A percentile compares a stretch with the other conserved stretches of the same genome.
Evolutionary conservation across 2,329 filamentous ascomycete species (phyloP).

Genomic region (Aspergillus sojae): DNA sequence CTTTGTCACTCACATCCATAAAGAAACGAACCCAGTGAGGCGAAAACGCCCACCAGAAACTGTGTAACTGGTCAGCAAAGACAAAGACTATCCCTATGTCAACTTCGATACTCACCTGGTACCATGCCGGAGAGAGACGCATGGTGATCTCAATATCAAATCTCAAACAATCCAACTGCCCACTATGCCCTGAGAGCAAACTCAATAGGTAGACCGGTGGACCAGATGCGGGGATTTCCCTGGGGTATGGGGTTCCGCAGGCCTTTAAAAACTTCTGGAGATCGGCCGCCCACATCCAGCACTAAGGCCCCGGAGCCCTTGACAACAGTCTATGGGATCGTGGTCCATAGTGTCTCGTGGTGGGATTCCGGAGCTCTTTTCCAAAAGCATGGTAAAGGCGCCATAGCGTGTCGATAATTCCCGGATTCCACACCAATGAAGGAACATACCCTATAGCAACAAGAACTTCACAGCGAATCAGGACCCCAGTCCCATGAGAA

Average conservation of each 20-base stretch:
- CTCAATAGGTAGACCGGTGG: slow-evolving; percentile 8
- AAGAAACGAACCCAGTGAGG: slow-evolving; percentile 60
- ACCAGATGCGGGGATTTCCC: slow-evolving; percentile 21
- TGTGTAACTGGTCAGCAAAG: slow-evolving; percentile 31
- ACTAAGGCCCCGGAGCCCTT: slow-evolving; percentile 8
- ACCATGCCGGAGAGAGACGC: slow-evolving; percentile 60
- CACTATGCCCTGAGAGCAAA: neutral
- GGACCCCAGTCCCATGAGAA: neutral
- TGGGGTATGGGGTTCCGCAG: slow-evolving; percentile 21
- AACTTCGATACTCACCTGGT: slow-evolving; percentile 47
- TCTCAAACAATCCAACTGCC: neutral
- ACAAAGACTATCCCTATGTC: neutral
- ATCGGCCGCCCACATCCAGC: slow-evolving; percentile 21
- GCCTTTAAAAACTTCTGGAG: slow-evolving; percentile 27
- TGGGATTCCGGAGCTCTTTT: slow-evolving; percentile 3
- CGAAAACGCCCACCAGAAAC: slow-evolving; percentile 62
- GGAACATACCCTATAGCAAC: slow-evolving; percentile 12
- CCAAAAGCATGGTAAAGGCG: slow-evolving; percentile 1
- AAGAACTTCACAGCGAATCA: slow-evolving; percentile 11
- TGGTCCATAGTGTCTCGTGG: neutral
- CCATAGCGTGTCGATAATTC: slow-evolving; percentile 2
- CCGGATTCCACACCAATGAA: slow-evolving; percentile 4
- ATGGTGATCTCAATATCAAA: slow-evolving; percentile 39
- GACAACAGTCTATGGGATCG: slow-evolving; percentile 1
- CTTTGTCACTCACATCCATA: slow-evolving; percentile 50